Evolutionary conservation across 257 asterid species (phyloP), one percentile per base, ranked within the genome.

Genomic region (Voacanga thouarsii): DNA sequence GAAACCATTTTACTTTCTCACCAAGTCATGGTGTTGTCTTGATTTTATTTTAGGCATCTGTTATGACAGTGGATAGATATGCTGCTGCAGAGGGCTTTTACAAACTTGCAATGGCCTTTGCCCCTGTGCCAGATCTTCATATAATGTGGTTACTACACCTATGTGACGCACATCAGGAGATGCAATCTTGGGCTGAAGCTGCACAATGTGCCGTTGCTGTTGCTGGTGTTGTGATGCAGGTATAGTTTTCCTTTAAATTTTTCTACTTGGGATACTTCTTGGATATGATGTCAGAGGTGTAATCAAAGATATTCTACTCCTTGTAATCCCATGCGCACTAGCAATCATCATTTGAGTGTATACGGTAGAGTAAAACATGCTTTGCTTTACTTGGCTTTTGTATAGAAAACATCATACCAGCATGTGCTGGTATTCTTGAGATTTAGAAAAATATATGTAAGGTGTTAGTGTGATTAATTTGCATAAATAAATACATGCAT

Each of bases 181-280:
- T 96, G 99, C 98, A 93, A 82, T 96, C 99, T 75, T 96, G 99
- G 99, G 99, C 98, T 86, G 99, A 96, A 90, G 98, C 99, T 77
- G 99, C 99, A 14, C 91, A 96, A 83, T 96, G 99, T 84, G 99
- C 98, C 80, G 98, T 93, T 75, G 99, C 97, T 85, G 99, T 96
- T 81, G 98, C 99, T 80, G 99, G 99, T 64, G 99, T 96, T 56
- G 98, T 96, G 82, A 96, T 93, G 97, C 99, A 92, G 96, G 99
- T 92, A 71, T 61, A 61, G 47, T 50, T 45, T 74, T 39, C 10
- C 4, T 12, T 41, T 39, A 7, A 60, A 66, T 53, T 78, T 64
- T 6, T 7, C 5, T 47, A 18, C 77, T 51, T 30, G 51, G 18
- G 47, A 26, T 47, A 24, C 45, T 12, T 16, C 10, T 74, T 44